Conservation (phyloP, 148 eudicot species). For the Talinum fruticosum region DNA sequence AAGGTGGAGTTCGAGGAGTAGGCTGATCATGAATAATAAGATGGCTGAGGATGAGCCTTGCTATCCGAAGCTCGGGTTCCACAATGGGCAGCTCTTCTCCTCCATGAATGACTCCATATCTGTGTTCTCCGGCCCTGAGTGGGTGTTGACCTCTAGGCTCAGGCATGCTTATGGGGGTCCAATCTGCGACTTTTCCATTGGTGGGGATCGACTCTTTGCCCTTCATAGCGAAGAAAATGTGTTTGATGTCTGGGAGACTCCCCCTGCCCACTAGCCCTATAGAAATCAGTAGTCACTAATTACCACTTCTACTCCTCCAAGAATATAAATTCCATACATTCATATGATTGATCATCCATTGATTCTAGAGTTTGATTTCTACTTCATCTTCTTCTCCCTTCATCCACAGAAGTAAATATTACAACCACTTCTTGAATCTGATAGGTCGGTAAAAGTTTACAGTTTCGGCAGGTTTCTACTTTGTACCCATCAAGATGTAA, state of each 20-base stretch:
- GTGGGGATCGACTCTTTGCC: slow-evolving; percentile 83
- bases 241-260: slow-evolving; percentile 89
- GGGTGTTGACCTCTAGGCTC: slow-evolving; percentile 81
- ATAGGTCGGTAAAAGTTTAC: not conserved
- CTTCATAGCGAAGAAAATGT: slow-evolving; percentile 86
- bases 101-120: slow-evolving; percentile 81
- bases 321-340: not conserved
- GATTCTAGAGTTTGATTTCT: not conserved
- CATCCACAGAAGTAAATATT: not conserved
- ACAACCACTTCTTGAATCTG: not conserved
- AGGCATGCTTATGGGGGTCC: slow-evolving; percentile 66
- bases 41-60: slow-evolving; percentile 68
- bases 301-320: no score
- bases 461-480: not conserved
- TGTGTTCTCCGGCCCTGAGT: slow-evolving; percentile 80
- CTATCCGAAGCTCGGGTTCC: slow-evolving; percentile 74
- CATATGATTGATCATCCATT: not conserved
- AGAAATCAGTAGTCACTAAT: not conserved
- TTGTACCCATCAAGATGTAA: not conserved
- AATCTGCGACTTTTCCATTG: slow-evolving; percentile 83
- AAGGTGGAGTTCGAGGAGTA: slow-evolving; percentile 81
- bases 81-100: slow-evolving; percentile 71
- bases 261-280: slow-evolving; percentile 41
- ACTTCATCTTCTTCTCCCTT: not conserved
- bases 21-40: slow-evolving; percentile 40